These are phyloP conservation scores for Trichoderma koningiopsis DNA, from an alignment of 2,329 filamentous ascomycete species.

Conservation along the genomic window DNA sequence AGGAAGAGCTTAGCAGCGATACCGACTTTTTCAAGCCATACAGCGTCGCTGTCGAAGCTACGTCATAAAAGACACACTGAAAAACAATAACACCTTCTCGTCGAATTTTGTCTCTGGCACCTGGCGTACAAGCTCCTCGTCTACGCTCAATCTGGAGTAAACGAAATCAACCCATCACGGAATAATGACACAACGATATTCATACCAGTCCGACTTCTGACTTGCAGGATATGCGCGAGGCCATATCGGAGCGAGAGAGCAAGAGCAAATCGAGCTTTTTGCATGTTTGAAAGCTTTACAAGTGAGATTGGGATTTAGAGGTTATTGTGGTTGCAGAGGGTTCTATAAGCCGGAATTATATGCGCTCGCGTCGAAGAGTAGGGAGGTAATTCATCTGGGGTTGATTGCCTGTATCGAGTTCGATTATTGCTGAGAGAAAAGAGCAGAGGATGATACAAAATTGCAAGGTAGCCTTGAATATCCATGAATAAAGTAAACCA, in stretches of 20 bases:
- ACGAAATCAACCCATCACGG: neutral
- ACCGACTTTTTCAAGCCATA: constrained; percentile 80
- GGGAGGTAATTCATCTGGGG: neutral
- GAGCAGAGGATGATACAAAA: constrained; percentile 4
- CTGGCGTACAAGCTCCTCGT: neutral
- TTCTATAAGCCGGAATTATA: neutral
- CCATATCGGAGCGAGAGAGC: neutral
- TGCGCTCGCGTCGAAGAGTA: neutral
- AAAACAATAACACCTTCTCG: neutral
- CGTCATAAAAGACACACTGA: constrained; percentile 34
- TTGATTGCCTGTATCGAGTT: neutral
- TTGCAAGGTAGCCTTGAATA: neutral
- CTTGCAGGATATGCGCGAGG: neutral
- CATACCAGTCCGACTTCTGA: neutral
- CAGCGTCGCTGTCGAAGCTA: constrained; percentile 53
- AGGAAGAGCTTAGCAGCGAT: constrained; percentile 87
- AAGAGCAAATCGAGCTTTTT: neutral
- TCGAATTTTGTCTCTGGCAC: neutral
- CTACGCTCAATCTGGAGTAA: neutral
- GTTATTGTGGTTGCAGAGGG: neutral
- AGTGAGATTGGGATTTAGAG: neutral
- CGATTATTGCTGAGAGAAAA: neutral
- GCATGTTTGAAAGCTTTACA: neutral
- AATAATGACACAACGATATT: neutral
- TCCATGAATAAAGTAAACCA: neutral